Base-by-base conservation (phyloP, 1,284 basidiomycete species). In the Puccinia coronata region DNA sequence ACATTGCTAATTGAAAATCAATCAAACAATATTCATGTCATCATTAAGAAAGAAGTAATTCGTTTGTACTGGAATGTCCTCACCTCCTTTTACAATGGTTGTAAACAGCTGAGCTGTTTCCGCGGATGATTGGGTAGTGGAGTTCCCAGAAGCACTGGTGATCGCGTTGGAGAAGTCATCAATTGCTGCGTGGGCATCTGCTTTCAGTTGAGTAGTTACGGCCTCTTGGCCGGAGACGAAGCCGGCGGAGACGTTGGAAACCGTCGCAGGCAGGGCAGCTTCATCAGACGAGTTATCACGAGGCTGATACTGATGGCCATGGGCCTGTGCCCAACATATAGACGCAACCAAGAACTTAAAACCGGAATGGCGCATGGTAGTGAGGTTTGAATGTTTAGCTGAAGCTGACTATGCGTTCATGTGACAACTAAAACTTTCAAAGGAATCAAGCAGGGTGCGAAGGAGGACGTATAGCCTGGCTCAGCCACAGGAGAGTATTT, bases 61-160 rank as follows among this genome's bases (percentile, higher is more conserved):
- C n/a, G n/a, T n/a, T n/a, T n/a, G n/a, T n/a, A n/a, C n/a, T n/a
- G n/a, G n/a, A n/a, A n/a, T n/a, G n/a, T n/a, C n/a, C n/a, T n/a
- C n/a, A 80, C 79, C 79, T 59, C 79, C 79, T 80, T 80, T 80
- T 2, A 80, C 79, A 74, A 80, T 73, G 11, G 53, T 65, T 6
- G 49, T 51, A 18, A 80, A 80, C 5, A 80, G 28, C n/a, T 74
- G 53, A 39, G 79, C 79, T 11, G 79, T 80, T 74, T 80, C 79
- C 14, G 41, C 53, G 16, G 79, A 51, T 16, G 79, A 80, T 74
- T 80, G 79, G 20, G 79, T 80, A 14, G 77, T 72, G 25, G 77
- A 80, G 41, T 70, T 80, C 2, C 77, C 77, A 1, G 55, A 16
- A 3, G 67, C 20, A 34, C 23, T 43, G 31, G 67, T 71, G 43